Evolutionary conservation across 2,329 filamentous ascomycete species (phyloP).

Genomic region (Alternaria triticimaculans): DNA sequence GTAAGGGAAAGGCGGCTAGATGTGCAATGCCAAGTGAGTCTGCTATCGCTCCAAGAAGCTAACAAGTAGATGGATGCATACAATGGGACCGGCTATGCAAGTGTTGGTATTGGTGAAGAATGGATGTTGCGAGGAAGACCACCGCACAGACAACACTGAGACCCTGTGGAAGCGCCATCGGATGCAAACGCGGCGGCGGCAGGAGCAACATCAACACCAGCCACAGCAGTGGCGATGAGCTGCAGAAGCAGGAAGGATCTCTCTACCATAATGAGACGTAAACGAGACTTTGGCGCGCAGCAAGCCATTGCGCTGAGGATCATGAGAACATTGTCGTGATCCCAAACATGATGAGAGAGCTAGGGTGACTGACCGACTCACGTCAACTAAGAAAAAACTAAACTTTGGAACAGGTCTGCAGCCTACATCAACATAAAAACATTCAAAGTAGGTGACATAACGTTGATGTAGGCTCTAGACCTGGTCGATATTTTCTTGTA

Average conservation of each 20-base stretch:
- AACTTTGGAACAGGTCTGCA: not conserved
- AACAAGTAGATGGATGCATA: constrained; percentile 44
- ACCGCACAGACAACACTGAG: too few relatives aligned
- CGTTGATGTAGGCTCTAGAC: not conserved
- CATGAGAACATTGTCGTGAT: constrained; percentile 2
- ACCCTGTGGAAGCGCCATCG: constrained; percentile 15
- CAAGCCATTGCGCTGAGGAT: constrained; percentile 17
- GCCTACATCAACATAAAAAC: not conserved
- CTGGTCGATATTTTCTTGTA: not conserved
- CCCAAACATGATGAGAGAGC: constrained; percentile 17
- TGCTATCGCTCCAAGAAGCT: constrained; percentile 40
- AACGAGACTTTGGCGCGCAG: not conserved
- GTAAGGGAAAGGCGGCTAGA: constrained; percentile 40
- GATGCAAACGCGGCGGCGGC: constrained; percentile 30
- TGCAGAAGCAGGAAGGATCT: constrained; percentile 18
- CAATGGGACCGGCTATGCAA: constrained; percentile 26
- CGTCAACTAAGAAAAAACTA: not conserved
- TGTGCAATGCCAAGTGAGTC: constrained; percentile 33
- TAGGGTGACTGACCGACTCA: constrained; percentile 13
- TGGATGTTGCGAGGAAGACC: not conserved
- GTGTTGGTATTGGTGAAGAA: constrained; percentile 15
- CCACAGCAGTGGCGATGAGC: constrained; percentile 15
- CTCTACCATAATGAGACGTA: not conserved
- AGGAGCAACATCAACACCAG: constrained; percentile 26
- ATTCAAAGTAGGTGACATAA: not conserved